Evolutionary conservation across 2,329 filamentous ascomycete species (phyloP).

Genomic region (Aspergillus sclerotialis): DNA sequence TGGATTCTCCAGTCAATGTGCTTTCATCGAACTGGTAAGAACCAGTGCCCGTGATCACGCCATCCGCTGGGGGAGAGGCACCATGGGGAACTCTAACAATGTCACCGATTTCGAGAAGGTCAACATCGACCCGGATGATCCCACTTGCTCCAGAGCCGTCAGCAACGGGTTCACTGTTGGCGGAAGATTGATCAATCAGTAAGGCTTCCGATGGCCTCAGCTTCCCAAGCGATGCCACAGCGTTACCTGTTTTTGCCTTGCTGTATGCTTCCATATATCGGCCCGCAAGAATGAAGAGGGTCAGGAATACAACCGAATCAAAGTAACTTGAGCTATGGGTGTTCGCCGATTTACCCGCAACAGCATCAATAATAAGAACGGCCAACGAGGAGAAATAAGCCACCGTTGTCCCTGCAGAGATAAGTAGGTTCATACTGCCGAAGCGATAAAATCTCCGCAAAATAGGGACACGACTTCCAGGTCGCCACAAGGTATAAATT

Average conservation of each 20-base stretch:
- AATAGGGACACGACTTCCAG: conserved; percentile 64
- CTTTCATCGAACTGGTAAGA: conserved; percentile 77
- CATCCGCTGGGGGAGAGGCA: conserved; percentile 78
- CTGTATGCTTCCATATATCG: conserved; percentile 67
- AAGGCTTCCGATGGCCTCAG: conserved; percentile 71
- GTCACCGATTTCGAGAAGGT: conserved; percentile 69
- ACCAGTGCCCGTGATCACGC: conserved; percentile 49
- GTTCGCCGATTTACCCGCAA: conserved; percentile 30
- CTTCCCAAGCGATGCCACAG: conserved; percentile 70
- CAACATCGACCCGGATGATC: conserved; percentile 48
- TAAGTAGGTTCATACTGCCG: conserved; percentile 92
- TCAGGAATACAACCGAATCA: conserved; percentile 87
- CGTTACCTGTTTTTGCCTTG: conserved; percentile 83
- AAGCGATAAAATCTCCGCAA: conserved; percentile 79
- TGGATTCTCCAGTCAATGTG: conserved; percentile 62
- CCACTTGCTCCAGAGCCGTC: conserved; percentile 7
- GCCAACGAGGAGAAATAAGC: conserved; percentile 78
- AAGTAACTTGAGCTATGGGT: conserved; percentile 65
- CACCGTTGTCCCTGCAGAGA: conserved; percentile 80
- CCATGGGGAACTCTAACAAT: conserved; percentile 70
- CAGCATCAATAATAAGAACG: conserved; percentile 60
- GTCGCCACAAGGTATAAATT: conserved; percentile 68
- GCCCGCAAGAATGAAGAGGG: conserved; percentile 71
- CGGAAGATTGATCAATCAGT: conserved; percentile 43
- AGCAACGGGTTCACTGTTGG: conserved; percentile 1